phyloP scores from a whole-genome alignment of 164 flowering plant genomes.

The Tetracentron sinense region DNA sequence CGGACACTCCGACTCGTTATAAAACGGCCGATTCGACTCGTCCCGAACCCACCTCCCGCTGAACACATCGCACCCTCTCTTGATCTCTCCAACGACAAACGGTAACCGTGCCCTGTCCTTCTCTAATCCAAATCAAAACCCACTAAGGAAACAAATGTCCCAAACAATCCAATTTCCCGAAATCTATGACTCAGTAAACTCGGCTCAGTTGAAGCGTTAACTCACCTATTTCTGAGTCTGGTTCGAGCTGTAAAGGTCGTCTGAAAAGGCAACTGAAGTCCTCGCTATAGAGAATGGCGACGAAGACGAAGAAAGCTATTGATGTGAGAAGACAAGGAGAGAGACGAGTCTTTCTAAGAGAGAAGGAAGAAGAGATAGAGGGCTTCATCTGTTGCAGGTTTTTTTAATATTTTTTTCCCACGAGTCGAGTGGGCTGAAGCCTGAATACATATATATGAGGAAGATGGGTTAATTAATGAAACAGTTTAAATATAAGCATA shows the following conservation, averaged over 20 bases:
- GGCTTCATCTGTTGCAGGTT: constrained; percentile 38
- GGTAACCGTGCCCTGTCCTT: not conserved
- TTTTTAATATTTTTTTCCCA: too few relatives aligned
- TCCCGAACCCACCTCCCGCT: not conserved
- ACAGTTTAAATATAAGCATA: too few relatives aligned
- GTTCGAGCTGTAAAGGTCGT: not conserved
- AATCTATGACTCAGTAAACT: not conserved
- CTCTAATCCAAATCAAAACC: not conserved
- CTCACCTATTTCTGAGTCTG: not conserved
- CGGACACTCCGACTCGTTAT: not conserved
- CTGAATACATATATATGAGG: too few relatives aligned
- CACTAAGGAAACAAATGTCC: not conserved
- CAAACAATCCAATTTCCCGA: too few relatives aligned
- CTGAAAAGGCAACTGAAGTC: not conserved
- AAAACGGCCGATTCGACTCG: not conserved
- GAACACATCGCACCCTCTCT: not conserved
- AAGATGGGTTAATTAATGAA: too few relatives aligned
- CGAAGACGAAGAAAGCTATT: constrained; percentile 55
- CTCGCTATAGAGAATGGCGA: constrained; percentile 54
- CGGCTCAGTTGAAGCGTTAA: not conserved
- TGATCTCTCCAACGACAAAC: not conserved
- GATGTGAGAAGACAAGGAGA: constrained; percentile 57
- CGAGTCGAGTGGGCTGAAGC: too few relatives aligned
- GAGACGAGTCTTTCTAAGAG: constrained; percentile 39
- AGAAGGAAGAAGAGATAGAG: constrained; percentile 18